Percentiles rank a stretch among this genome's conserved stretches.
phyloP scores from a whole-genome alignment of 1,139 yeast species.

The Debaryomyces coudertii region DNA sequence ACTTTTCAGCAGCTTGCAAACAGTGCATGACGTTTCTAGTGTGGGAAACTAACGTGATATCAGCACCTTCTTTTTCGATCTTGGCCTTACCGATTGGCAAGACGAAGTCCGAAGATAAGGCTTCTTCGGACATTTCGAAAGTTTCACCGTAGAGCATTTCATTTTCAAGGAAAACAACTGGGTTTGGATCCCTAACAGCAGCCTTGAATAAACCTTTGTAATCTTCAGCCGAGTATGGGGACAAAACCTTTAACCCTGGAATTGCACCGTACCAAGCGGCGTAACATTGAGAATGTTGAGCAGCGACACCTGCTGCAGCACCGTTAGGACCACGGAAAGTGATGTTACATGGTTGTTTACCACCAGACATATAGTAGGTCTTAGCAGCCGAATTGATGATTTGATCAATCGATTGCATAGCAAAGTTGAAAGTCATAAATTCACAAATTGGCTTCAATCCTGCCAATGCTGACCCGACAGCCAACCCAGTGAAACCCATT shows the following conservation, averaged over 20 bases:
- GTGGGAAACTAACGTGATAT: conserved; percentile 87
- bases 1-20: conserved; percentile 84
- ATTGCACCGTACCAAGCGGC: conserved; percentile 98
- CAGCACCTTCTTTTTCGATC: conserved; percentile 90
- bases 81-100: conserved; percentile 96
- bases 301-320: conserved; percentile 99
- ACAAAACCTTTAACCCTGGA: conserved; percentile 95
- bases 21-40: conserved; percentile 87
- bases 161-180: conserved; percentile 93
- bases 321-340: conserved; percentile 99
- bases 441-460: conserved; percentile 97
- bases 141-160: conserved; percentile 93
- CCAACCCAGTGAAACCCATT: conserved; percentile 97
- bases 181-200: conserved; percentile 97
- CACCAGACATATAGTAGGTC: conserved; percentile 99
- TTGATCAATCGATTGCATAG: conserved; percentile 99
- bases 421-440: conserved; percentile 98
- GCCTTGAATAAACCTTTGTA: conserved; percentile 95
- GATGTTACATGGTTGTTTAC: conserved; percentile 94
- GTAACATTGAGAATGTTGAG: conserved; percentile 98
- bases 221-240: conserved; percentile 96
- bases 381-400: conserved; percentile 98
- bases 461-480: conserved; percentile 96
- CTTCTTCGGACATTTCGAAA: conserved; percentile 89
- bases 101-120: conserved; percentile 81